Conservation (phyloP, 192 early-diverging fungal genomes). For the Obelidium mucronatum region DNA sequence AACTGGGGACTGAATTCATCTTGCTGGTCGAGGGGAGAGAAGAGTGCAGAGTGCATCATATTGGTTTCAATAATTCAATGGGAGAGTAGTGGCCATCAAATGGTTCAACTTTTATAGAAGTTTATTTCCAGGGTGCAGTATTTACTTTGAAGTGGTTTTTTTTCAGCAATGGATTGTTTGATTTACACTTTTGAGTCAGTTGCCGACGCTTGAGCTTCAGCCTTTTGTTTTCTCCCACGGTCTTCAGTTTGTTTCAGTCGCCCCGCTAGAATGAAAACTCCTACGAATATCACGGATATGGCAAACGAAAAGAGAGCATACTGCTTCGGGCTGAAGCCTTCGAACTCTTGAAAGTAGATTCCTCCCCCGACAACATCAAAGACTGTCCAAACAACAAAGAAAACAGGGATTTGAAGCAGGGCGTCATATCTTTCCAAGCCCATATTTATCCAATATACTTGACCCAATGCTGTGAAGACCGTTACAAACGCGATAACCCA, state of each 20-base stretch:
- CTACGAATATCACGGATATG: slow-evolving; percentile 74
- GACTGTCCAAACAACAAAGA: slow-evolving; percentile 81
- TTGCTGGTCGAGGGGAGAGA: too few relatives aligned
- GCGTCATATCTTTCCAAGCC: slow-evolving; percentile 82
- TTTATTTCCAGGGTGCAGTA: too few relatives aligned
- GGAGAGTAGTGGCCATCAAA: too few relatives aligned
- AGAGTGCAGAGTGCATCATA: too few relatives aligned
- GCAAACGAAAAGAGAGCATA: slow-evolving; percentile 72
- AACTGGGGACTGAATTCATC: too few relatives aligned
- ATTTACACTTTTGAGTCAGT: too few relatives aligned
- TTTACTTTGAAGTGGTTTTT: too few relatives aligned
- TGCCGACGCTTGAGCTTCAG: too few relatives aligned
- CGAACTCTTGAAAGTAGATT: slow-evolving; percentile 82
- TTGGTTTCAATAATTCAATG: too few relatives aligned
- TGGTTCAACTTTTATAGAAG: too few relatives aligned
- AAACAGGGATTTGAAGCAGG: slow-evolving; percentile 82
- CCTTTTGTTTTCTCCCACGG: too few relatives aligned
- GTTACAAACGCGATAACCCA: slow-evolving; percentile 77
- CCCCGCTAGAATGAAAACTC: slow-evolving; percentile 70
- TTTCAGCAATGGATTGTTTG: too few relatives aligned
- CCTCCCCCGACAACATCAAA: slow-evolving; percentile 85
- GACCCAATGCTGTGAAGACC: slow-evolving; percentile 72
- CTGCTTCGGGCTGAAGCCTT: slow-evolving; percentile 62
- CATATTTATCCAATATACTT: slow-evolving; percentile 87
- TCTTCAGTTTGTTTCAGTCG: slow-evolving; percentile 48